Conservation (phyloP, 2,329 filamentous ascomycete genomes). For the Aspergillus hortae region DNA sequence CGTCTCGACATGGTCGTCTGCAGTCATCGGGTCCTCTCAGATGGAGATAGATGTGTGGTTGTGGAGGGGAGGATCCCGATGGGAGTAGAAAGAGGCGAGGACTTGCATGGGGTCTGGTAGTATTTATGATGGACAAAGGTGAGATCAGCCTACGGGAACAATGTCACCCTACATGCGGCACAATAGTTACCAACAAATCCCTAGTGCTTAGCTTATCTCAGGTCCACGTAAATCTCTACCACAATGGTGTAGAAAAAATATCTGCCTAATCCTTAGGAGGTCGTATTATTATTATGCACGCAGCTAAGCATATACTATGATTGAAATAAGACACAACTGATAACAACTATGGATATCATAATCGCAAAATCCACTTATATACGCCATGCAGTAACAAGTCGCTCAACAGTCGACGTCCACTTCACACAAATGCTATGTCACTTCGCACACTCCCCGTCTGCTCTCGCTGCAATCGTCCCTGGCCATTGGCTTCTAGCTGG, state of each 20-base stretch:
- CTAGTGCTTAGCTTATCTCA: too few relatives aligned
- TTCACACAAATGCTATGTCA: constrained; percentile 29
- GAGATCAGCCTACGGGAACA: too few relatives aligned
- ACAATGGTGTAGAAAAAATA: neutral
- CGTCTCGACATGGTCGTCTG: neutral
- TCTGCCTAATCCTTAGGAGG: neutral
- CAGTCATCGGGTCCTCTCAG: neutral
- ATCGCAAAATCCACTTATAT: neutral
- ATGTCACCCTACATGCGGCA: too few relatives aligned
- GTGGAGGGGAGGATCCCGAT: too few relatives aligned
- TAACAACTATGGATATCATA: constrained; percentile 9
- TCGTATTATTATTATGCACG: neutral
- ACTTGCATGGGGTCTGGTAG: too few relatives aligned
- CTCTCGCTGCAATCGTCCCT: constrained; percentile 15
- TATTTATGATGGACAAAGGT: too few relatives aligned
- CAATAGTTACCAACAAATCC: too few relatives aligned
- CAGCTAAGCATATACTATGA: neutral
- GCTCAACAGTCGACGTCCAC: neutral
- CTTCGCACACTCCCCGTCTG: constrained; percentile 23
- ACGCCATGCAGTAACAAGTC: neutral
- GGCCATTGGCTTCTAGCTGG: constrained; percentile 15
- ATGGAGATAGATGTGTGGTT: too few relatives aligned
- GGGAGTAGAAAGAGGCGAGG: too few relatives aligned
- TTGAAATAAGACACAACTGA: constrained; percentile 3
- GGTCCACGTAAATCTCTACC: too few relatives aligned